Evolutionary conservation across 1,284 basidiomycete species (phyloP), one percentile per base, ranked within the genome.

Genomic region (Malassezia cuniculi): DNA sequence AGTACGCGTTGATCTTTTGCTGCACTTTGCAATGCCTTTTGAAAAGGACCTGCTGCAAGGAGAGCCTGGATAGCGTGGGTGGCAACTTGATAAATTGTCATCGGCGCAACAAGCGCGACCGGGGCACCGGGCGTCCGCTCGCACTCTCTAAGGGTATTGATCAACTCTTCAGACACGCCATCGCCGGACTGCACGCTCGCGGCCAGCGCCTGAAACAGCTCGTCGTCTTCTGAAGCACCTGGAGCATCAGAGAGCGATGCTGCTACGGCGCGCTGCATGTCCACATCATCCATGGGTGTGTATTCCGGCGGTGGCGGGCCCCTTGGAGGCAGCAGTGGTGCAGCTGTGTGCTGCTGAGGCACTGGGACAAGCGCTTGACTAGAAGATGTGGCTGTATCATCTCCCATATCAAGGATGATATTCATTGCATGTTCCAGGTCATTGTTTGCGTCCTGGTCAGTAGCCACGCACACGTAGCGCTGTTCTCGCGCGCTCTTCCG

Each of bases 351-450:
- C 22, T 24, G 22, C 22, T 24, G 7, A 11, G 22, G 22, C 6
- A n/a, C n/a, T n/a, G n/a, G n/a, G n/a, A n/a, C n/a, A n/a, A n/a
- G n/a, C n/a, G n/a, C n/a, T n/a, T n/a, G n/a, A n/a, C n/a, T n/a
- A n/a, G n/a, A n/a, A n/a, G n/a, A n/a, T n/a, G n/a, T n/a, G n/a
- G n/a, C n/a, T n/a, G n/a, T n/a, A n/a, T n/a, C n/a, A n/a, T n/a
- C 22, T 6, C 22, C 7, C 6, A 6, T 24, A 29, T 45, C 42
- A 15, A 45, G 24, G 10, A 39, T 11, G 5, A 31, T 20, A 17
- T 45, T 45, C 42, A 45, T 45, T 10, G 42, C 42, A n/a, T 27
- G 17, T 11, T 45, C 42, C 27, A 45, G 24, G 18, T 39, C 35
- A 5, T 24, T 19, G 3, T 25, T 26, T 10, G 20, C 34, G 34